phyloP scores from a whole-genome alignment of 1,284 basidiomycete genomes.

The Heimioporus punctisporus region DNA sequence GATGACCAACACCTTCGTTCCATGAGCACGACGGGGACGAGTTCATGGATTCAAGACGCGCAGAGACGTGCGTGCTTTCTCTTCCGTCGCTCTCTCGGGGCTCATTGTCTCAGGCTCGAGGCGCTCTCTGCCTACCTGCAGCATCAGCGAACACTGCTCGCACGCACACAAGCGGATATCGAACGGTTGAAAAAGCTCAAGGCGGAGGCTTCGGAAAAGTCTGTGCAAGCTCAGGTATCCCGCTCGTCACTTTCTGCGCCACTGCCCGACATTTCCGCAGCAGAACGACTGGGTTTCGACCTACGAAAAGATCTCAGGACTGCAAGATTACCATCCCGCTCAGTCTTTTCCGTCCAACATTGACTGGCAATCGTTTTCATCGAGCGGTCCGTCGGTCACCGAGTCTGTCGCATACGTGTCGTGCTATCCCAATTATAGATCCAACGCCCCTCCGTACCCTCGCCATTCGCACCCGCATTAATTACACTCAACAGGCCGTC shows the following conservation, averaged over 20 bases:
- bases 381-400: conserved; percentile 24
- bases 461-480: conserved; percentile 36
- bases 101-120: conserved; percentile 49
- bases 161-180: conserved; percentile 62
- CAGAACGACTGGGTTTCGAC: conserved; percentile 4
- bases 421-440: conserved; percentile 30
- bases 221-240: conserved; percentile 36
- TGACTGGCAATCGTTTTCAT: conserved; percentile 34
- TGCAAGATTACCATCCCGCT: conserved; percentile 39
- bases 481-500: conserved; percentile 38
- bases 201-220: conserved; percentile 35
- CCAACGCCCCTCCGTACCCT: conserved; percentile 48
- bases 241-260: background rate
- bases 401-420: background rate
- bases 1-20: conserved; percentile 16
- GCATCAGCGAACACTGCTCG: conserved; percentile 57
- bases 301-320: conserved; percentile 27
- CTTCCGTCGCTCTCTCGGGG: background rate
- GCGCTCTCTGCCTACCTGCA: conserved; percentile 68
- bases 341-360: conserved; percentile 27
- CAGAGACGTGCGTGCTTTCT: conserved; percentile 50
- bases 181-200: conserved; percentile 49
- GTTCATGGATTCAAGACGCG: conserved; percentile 57
- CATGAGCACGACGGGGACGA: conserved; percentile 36
- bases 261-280: conserved; percentile 8